phyloP scores from a whole-genome alignment of 2,329 filamentous ascomycete species.

The Dothidotthia symphoricarpi region DNA sequence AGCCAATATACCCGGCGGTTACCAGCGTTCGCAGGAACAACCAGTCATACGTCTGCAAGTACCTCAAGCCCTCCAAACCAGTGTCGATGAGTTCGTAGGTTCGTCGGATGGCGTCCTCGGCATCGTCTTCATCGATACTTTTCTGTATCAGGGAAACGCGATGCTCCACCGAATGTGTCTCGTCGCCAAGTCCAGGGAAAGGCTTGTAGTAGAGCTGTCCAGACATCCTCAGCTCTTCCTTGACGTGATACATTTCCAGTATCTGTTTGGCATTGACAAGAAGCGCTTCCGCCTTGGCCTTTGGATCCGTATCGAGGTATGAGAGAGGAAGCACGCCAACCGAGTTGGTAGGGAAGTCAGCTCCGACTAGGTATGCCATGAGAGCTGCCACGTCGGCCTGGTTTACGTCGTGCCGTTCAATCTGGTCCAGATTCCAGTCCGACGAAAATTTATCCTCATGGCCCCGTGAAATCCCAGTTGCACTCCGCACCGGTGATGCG shows the following conservation, averaged over 20 bases:
- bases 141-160: conserved; percentile 66
- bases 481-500: conserved; percentile 64
- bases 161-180: conserved; percentile 61
- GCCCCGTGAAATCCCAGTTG: conserved; percentile 64
- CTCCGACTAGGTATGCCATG: conserved; percentile 87
- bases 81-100: conserved; percentile 74
- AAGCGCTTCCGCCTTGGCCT: conserved; percentile 79
- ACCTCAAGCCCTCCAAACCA: conserved; percentile 79
- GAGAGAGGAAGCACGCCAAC: conserved; percentile 88
- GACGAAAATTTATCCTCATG: conserved; percentile 85
- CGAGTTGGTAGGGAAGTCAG: conserved; percentile 92
- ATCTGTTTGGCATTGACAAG: conserved; percentile 83
- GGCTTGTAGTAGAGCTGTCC: conserved; percentile 75
- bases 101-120: conserved; percentile 75
- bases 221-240: conserved; percentile 78
- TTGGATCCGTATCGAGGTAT: conserved; percentile 69
- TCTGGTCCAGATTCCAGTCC: conserved; percentile 79
- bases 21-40: conserved; percentile 87
- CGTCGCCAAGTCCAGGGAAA: conserved; percentile 67
- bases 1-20: conserved; percentile 87
- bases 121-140: conserved; percentile 64
- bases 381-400: conserved; percentile 93
- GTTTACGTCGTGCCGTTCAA: conserved; percentile 84
- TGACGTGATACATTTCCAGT: conserved; percentile 93
- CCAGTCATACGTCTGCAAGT: conserved; percentile 98